Conservation (phyloP, 2,329 filamentous ascomycete genomes). For the Emmonsiellopsis sp. region DNA sequence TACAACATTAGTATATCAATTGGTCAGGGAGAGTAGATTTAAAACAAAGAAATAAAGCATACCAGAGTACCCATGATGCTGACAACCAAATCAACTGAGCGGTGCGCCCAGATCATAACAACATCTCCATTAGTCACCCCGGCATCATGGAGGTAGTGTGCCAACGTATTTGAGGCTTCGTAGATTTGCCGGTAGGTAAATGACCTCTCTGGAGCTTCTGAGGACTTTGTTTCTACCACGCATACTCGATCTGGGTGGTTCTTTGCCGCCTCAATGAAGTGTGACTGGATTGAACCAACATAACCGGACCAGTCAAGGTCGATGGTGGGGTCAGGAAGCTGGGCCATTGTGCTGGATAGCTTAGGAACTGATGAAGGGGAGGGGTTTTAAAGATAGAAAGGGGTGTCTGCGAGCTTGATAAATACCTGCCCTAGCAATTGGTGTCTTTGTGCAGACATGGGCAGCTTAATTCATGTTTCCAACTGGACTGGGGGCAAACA, state of each 20-base stretch:
- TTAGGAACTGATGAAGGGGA: background rate
- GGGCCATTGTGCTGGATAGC: background rate
- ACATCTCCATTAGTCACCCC: constrained; percentile 74
- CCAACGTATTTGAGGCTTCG: constrained; percentile 70
- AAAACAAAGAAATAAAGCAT: background rate
- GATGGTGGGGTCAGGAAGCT: constrained; percentile 33
- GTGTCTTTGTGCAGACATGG: no score
- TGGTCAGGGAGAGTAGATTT: background rate
- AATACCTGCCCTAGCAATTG: no score
- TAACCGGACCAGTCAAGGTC: constrained; percentile 38
- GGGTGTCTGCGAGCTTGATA: no score
- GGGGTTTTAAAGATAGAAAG: no score
- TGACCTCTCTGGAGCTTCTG: constrained; percentile 45
- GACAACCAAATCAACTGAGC: constrained; percentile 67
- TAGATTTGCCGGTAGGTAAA: constrained; percentile 85
- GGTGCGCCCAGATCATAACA: constrained; percentile 84
- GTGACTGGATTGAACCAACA: constrained; percentile 23
- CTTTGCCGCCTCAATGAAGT: constrained; percentile 38
- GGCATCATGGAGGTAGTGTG: constrained; percentile 65
- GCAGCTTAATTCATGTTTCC: no score
- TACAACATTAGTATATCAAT: background rate
- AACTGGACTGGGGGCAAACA: no score
- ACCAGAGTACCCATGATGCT: constrained; percentile 60
- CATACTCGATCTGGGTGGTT: constrained; percentile 59
- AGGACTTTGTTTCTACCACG: constrained; percentile 54